Conservation (phyloP, 495 filamentous ascomycete genomes). For the Annulohypoxylon nitens region DNA sequence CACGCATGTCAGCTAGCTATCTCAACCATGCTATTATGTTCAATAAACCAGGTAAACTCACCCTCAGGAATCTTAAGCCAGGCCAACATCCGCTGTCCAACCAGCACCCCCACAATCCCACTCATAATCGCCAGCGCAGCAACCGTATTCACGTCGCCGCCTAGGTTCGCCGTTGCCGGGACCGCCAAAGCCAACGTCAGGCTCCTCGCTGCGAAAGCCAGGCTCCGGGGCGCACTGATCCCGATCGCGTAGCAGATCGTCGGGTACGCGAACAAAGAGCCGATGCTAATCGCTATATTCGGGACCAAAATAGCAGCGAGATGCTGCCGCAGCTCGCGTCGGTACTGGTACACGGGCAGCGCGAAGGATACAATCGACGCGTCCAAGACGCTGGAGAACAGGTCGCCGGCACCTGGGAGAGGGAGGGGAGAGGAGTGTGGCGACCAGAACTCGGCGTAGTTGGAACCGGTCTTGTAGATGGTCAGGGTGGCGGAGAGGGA, state of each 20-base stretch:
- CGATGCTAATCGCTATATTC: slow-evolving; percentile 59
- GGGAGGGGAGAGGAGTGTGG: slow-evolving; percentile 31
- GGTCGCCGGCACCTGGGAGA: slow-evolving; percentile 64
- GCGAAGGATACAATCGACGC: slow-evolving; percentile 67
- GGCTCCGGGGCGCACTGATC: slow-evolving; percentile 59
- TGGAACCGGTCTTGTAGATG: slow-evolving; percentile 60
- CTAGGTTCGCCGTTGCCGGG: slow-evolving; percentile 62
- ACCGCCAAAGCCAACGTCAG: slow-evolving; percentile 67
- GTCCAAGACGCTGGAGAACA: slow-evolving; percentile 63
- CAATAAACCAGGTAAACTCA: slow-evolving; percentile 28
- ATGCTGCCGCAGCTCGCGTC: slow-evolving; percentile 61
- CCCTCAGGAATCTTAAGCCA: slow-evolving; percentile 63
- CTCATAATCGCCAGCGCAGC: slow-evolving; percentile 67
- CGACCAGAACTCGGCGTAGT: slow-evolving; percentile 62
- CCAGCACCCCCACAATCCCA: slow-evolving; percentile 65
- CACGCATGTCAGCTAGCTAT: neutral
- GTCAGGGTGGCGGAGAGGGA: slow-evolving; percentile 52
- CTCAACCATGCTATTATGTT: neutral
- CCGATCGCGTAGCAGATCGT: slow-evolving; percentile 60
- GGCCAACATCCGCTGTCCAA: slow-evolving; percentile 58
- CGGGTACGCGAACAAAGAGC: slow-evolving; percentile 66
- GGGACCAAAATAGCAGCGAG: slow-evolving; percentile 64
- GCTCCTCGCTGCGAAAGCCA: slow-evolving; percentile 64
- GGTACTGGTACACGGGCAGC: slow-evolving; percentile 67
- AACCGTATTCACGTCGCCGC: slow-evolving; percentile 65